Conservation (phyloP, 2,329 filamentous ascomycete species). For the Scolecobasidium constrictum region DNA sequence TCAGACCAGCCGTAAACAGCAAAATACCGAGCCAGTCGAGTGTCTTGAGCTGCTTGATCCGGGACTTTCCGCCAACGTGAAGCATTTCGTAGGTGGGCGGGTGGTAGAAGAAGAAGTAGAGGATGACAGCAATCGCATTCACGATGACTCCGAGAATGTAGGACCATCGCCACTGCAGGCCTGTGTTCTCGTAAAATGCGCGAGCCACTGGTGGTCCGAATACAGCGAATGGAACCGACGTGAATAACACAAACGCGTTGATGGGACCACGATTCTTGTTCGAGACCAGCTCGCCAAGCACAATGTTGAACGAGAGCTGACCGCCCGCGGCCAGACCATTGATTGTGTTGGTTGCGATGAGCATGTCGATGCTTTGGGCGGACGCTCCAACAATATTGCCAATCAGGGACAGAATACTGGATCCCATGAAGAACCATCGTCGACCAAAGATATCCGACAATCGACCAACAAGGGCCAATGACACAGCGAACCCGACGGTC, state of each 20-base stretch:
- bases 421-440: conserved; percentile 21
- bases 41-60: conserved; percentile 24
- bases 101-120: conserved; percentile 22
- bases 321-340: conserved; percentile 19
- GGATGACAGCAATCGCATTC: conserved; percentile 16
- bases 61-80: conserved; percentile 18
- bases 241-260: conserved; percentile 21
- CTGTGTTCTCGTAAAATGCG: conserved; percentile 5
- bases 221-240: conserved; percentile 15
- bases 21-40: conserved; percentile 41
- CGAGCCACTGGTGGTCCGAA: conserved; percentile 8
- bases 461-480: conserved; percentile 20
- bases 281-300: conserved; percentile 21
- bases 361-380: conserved; percentile 26
- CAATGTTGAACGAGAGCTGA: conserved; percentile 20
- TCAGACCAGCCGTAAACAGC: conserved; percentile 35
- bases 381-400: conserved; percentile 30
- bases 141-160: conserved; percentile 22
- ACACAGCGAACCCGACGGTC: conserved; percentile 21
- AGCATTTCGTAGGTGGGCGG: conserved; percentile 20
- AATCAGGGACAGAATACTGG: conserved; percentile 22
- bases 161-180: conserved; percentile 19
- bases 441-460: conserved; percentile 31
- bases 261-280: conserved; percentile 16
- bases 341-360: conserved; percentile 28